A percentile compares a stretch with the other conserved stretches of the same genome.
phyloP scores from a whole-genome alignment of 1,139 yeast species.

The Hansenula sp. region DNA sequence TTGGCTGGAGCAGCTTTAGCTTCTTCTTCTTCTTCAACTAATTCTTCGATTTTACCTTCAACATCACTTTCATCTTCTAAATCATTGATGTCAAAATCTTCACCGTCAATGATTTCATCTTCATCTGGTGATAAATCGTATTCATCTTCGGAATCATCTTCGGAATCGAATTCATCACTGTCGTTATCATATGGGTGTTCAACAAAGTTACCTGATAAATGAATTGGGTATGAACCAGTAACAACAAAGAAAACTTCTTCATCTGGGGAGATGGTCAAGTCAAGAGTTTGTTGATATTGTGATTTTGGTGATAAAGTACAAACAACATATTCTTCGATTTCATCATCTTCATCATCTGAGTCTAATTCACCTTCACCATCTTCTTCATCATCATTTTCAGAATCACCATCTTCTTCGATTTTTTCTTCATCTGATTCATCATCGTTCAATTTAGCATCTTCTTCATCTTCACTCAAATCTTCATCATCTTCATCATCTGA shows the following conservation, averaged over 20 bases:
- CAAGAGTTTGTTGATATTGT: slow-evolving; percentile 87
- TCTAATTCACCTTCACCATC: slow-evolving; percentile 29
- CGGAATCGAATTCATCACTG: slow-evolving; percentile 48
- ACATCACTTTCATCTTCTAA: slow-evolving; percentile 60
- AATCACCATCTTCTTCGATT: slow-evolving; percentile 27
- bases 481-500: slow-evolving; percentile 52
- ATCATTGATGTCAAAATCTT: slow-evolving; percentile 53
- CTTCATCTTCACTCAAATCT: slow-evolving; percentile 45
- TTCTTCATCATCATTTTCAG: slow-evolving; percentile 27
- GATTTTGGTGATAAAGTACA: slow-evolving; percentile 86
- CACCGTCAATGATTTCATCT: slow-evolving; percentile 61
- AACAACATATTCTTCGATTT: slow-evolving; percentile 72
- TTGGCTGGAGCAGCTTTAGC: slow-evolving; percentile 32
- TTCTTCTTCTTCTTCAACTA: slow-evolving; percentile 38
- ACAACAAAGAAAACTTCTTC: slow-evolving; percentile 94
- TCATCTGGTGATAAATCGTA: slow-evolving; percentile 91
- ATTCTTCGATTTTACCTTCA: slow-evolving; percentile 39
- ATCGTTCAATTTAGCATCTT: slow-evolving; percentile 37
- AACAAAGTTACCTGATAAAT: slow-evolving; percentile 91
- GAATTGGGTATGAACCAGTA: slow-evolving; percentile 91
- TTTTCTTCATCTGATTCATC: slow-evolving; percentile 29
- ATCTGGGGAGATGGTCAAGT: slow-evolving; percentile 85
- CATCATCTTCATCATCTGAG: slow-evolving; percentile 37
- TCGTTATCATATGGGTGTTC: slow-evolving; percentile 88
- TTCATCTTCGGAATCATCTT: slow-evolving; percentile 47